Evolutionary conservation across 2,329 filamentous ascomycete species (phyloP), one percentile per base, ranked within the genome.

Genomic region (Daldinia sp.): DNA sequence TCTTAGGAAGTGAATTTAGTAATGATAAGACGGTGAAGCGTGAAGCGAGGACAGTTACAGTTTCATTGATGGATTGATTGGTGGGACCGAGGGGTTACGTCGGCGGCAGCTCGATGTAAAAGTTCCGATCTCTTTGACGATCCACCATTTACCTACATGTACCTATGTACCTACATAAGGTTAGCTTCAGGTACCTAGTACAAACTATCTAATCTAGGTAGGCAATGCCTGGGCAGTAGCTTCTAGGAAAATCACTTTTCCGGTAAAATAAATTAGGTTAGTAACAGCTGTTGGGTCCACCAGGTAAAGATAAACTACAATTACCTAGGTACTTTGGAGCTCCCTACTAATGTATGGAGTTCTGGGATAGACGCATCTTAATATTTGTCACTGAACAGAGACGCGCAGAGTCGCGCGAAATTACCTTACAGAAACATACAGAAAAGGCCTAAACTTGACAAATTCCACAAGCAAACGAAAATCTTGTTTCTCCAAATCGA

Each of bases 171-270:
- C 30, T 33, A 23, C 20, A 23, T 23, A 23, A 23, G 20, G n/a
- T n/a, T n/a, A n/a, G n/a, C n/a, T n/a, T n/a, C n/a, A n/a, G n/a
- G n/a, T 23, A 23, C 20, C 20, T 23, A 23, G 20, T 23, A 23
- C 20, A 23, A 23, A 23, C 20, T 23, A 23, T 23, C 20, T 23
- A 23, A 23, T 23, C 20, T 23, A 23, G 2, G 20, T 23, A 23
- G 20, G 20, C 20, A 23, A 23, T 23, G 20, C 2, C 20, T 23
- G 20, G 20, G 20, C 20, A 23, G 20, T 23, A 39, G 13, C 12
- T 39, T 30, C 7, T n/a, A 30, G 46, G 68, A 68, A 70, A 60
- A 63, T 58, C 15, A 46, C 37, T 70, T 57, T 65, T 60, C 65
- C 68, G 65, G 6, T 51, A 33, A 18, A 30, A 33, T 12, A 15